A percentile compares a stretch with the other conserved stretches of the same genome.
Conservation (phyloP, 2,329 filamentous ascomycete genomes). For the Dothistroma septosporum region DNA sequence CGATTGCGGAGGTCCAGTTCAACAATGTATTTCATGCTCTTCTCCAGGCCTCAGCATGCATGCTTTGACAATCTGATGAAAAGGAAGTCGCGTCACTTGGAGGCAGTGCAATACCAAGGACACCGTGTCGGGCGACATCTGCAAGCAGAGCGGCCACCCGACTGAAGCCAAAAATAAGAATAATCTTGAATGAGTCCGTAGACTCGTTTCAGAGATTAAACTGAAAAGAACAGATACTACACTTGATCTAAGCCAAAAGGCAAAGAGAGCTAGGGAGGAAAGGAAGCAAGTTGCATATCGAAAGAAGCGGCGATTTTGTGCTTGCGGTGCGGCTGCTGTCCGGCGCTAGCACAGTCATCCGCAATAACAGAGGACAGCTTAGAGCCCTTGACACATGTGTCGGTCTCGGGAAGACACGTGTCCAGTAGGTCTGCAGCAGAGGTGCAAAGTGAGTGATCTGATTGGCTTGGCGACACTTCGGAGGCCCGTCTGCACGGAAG, state of each 20-base stretch:
- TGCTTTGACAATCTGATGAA: slow-evolving; percentile 11
- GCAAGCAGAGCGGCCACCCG: slow-evolving; percentile 15
- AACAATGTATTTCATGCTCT: background rate
- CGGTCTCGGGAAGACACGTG: background rate
- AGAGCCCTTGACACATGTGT: background rate
- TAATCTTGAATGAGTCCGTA: slow-evolving; percentile 21
- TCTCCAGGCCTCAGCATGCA: slow-evolving; percentile 6
- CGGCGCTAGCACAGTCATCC: background rate
- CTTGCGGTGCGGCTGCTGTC: background rate
- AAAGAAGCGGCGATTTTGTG: background rate
- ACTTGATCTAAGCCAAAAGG: slow-evolving; percentile 2
- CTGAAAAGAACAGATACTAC: slow-evolving; percentile 13
- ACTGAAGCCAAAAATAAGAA: slow-evolving; percentile 18
- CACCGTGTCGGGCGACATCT: slow-evolving; percentile 13
- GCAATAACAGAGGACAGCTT: background rate
- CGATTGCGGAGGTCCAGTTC: background rate
- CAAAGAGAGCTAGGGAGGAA: background rate
- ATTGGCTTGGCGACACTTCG: background rate
- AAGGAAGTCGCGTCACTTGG: slow-evolving; percentile 13
- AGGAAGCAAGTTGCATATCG: background rate
- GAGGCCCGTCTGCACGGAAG: background rate
- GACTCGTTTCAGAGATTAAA: slow-evolving; percentile 22
- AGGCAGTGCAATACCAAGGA: slow-evolving; percentile 14
- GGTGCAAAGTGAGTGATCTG: background rate
- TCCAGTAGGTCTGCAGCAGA: background rate